Evolutionary conservation across 2,329 filamentous ascomycete genomes (phyloP), one percentile per base, ranked within the genome.

Genomic region (Colletotrichum destructivum): DNA sequence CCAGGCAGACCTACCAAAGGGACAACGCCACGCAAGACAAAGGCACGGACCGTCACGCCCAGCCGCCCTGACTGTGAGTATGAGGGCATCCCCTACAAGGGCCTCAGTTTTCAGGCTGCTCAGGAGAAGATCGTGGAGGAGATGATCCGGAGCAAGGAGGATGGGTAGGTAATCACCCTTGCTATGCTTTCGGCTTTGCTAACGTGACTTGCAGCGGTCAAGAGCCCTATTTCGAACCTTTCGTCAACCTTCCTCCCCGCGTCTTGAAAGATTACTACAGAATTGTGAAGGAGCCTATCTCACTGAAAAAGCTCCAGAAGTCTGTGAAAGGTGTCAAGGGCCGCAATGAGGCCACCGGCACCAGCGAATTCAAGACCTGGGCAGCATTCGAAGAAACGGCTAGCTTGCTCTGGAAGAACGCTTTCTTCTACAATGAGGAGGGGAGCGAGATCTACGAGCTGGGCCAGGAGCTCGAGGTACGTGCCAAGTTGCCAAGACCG

Each of bases 371-470:
- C 82, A 95, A 94, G 80, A 93, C 86, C 62, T 98, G 95, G 95
- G 88, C 91, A 68, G 88, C 91, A 0, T 94, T 98, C 75, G 94
- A 94, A 79, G 91, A 95, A 65, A 93, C 93, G 77, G 88, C 94
- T 15, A 93, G 91, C 76, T 87, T 94, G 63, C 91, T 98, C 54
- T 98, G 95, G 95, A 88, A 88, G 60, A 98, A 98, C 81, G 94
- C 95, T 0, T 93, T 91, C 77, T 92, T 92, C 71, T 98, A 96
- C 85, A 98, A 98, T 75, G 94, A 98, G 80, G 95, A 98, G 78
- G 93, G 92, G 4, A 98, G 95, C 77, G 92, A 94, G 18, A 95
- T 98, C 62, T 94, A 91, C 74, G 86, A 89, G 26, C 85, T 96
- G 72, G 94, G 94, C 0, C 89, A 91, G 60, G 91, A 96, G 71